These are phyloP conservation scores for Podochytrium sp. DNA, from an alignment of 192 early-diverging fungal species.

Conservation along the genomic window DNA sequence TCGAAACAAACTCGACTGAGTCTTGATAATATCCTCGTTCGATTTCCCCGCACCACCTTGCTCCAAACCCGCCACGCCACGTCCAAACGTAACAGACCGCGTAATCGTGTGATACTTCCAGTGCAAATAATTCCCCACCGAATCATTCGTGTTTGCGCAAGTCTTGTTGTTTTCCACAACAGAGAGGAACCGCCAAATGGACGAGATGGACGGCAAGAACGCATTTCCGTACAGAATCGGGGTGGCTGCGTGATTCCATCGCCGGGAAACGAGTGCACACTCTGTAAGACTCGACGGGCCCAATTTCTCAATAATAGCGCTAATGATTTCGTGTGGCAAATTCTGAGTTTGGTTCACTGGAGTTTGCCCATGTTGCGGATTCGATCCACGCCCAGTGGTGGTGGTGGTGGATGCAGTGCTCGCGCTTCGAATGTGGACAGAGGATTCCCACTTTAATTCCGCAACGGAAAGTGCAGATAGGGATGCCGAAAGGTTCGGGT, in stretches of 20 bases:
- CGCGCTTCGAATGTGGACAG: no score
- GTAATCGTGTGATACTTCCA: conserved; percentile 3
- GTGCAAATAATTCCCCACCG: neutral
- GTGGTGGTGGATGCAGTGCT: no score
- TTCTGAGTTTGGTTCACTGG: neutral
- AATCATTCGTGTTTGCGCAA: neutral
- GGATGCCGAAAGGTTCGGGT: no score
- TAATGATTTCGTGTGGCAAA: conserved; percentile 19
- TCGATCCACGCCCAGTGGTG: no score
- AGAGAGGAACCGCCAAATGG: conserved; percentile 18
- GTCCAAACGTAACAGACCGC: neutral
- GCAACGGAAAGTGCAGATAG: no score
- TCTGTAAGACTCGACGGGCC: neutral
- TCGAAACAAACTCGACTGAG: conserved; percentile 31
- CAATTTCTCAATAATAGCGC: conserved; percentile 2
- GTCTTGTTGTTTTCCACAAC: conserved; percentile 1
- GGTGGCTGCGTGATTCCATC: conserved; percentile 18
- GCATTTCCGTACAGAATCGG: conserved; percentile 17
- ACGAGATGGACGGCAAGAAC: neutral
- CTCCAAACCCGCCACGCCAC: neutral
- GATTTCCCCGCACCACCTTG: neutral
- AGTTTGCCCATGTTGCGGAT: neutral
- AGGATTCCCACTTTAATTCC: no score
- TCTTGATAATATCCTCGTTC: conserved; percentile 15
- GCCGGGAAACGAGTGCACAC: conserved; percentile 18